A percentile compares a stretch with the other conserved stretches of the same genome.
phyloP scores from a whole-genome alignment of 129 eudicot species.

The Oenanthe sinensis region DNA sequence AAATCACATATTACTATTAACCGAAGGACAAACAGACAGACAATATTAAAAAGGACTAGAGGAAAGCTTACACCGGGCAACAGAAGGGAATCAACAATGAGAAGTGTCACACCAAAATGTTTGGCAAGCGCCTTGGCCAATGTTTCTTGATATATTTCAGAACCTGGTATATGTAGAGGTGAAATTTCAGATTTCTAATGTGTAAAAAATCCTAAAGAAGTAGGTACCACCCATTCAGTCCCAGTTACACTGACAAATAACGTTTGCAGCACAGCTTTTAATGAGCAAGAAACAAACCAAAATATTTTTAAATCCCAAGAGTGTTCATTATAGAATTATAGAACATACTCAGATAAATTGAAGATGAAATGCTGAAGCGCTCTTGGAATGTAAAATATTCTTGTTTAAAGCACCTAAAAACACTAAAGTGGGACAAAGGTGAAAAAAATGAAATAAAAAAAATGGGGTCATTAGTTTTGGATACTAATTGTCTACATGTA shows the following conservation, averaged over 20 bases:
- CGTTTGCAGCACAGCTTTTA: background rate
- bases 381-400: background rate
- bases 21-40: background rate
- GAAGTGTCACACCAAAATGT: slow-evolving; percentile 66
- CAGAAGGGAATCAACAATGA: slow-evolving; percentile 63
- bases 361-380: background rate
- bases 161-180: slow-evolving; percentile 37
- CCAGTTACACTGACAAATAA: background rate
- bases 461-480: background rate
- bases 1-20: background rate
- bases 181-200: background rate
- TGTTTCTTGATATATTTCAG: slow-evolving; percentile 88
- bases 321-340: background rate
- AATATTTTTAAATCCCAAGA: background rate
- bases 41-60: background rate
- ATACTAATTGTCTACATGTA: background rate
- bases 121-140: slow-evolving; percentile 79
- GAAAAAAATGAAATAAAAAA: too few species aligned
- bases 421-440: too few species aligned
- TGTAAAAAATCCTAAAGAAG: background rate
- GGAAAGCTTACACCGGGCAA: slow-evolving; percentile 80
- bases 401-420: background rate
- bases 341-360: background rate
- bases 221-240: background rate
- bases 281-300: background rate